These are phyloP conservation scores for Rosellinia necatrix DNA, from an alignment of 2,329 filamentous ascomycete genomes.

Conservation along the genomic window DNA sequence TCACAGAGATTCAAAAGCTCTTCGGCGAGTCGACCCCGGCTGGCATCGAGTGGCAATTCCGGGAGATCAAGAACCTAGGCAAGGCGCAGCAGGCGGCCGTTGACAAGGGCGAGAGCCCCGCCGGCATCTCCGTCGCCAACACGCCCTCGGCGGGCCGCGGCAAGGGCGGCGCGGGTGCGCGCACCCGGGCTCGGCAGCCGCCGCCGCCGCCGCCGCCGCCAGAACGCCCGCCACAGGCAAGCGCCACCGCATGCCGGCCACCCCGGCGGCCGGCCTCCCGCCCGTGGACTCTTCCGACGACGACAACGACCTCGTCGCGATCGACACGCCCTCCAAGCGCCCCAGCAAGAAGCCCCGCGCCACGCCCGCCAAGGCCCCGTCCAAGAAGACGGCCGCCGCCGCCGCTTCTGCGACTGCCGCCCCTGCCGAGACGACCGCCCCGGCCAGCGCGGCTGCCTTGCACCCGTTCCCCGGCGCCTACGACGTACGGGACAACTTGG, in stretches of 20 bases:
- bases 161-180: not conserved
- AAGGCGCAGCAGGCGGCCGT: slow-evolving; percentile 52
- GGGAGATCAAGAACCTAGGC: slow-evolving; percentile 58
- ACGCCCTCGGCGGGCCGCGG: slow-evolving; percentile 24
- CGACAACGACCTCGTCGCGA: slow-evolving; percentile 1
- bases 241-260: not conserved
- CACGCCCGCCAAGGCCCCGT: slow-evolving; percentile 13
- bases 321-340: slow-evolving; percentile 23
- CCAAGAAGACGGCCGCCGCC: not conserved
- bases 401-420: slow-evolving; percentile 6
- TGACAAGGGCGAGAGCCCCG: slow-evolving; percentile 52
- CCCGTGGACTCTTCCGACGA: slow-evolving; percentile 38
- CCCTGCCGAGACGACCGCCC: not conserved
- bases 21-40: slow-evolving; percentile 63
- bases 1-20: slow-evolving; percentile 60
- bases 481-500: not conserved
- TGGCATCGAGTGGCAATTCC: slow-evolving; percentile 66
- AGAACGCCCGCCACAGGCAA: slow-evolving; percentile 25
- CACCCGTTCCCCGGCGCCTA: slow-evolving; percentile 1
- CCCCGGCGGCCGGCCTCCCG: slow-evolving; percentile 19
- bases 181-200: slow-evolving; percentile 21
- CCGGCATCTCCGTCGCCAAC: slow-evolving; percentile 41
- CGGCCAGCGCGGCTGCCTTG: not conserved
- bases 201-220: slow-evolving; percentile 23
- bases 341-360: slow-evolving; percentile 16